Conservation (phyloP, 2,329 filamentous ascomycete species). For the Fusarium mundagurra region DNA sequence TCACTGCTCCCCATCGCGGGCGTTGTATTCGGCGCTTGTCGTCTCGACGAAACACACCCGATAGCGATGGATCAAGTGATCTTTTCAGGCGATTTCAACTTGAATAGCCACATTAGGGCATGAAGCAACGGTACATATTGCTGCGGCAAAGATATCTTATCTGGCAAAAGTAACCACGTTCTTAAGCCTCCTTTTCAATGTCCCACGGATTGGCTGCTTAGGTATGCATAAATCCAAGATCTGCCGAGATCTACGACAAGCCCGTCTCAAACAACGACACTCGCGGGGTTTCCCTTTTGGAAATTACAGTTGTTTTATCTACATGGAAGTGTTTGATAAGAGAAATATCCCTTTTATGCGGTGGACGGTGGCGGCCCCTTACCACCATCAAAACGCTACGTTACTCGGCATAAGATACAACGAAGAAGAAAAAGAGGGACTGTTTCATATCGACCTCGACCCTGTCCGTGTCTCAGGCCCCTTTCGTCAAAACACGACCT, state of each 20-base stretch:
- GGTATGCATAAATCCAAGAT: slow-evolving; percentile 17
- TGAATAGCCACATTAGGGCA: neutral
- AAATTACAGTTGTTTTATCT: slow-evolving; percentile 25
- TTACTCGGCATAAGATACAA: neutral
- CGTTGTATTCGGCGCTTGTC: neutral
- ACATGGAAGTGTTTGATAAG: slow-evolving; percentile 5
- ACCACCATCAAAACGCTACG: neutral
- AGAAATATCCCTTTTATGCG: slow-evolving; percentile 6
- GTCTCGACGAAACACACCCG: neutral
- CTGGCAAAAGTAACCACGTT: slow-evolving; percentile 1
- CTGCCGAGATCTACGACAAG: slow-evolving; percentile 26
- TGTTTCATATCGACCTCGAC: slow-evolving; percentile 39
- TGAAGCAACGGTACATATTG: neutral
- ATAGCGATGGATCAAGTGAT: slow-evolving; percentile 10
- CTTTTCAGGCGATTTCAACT: slow-evolving; percentile 5
- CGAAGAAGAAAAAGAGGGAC: slow-evolving; percentile 26
- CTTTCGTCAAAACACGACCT: slow-evolving; percentile 35
- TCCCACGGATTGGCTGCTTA: neutral
- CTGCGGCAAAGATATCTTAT: neutral
- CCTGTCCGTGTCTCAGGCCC: slow-evolving; percentile 38
- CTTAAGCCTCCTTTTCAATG: slow-evolving; percentile 8
- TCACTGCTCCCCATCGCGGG: neutral
- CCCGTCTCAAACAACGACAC: neutral
- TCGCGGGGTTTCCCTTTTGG: neutral
- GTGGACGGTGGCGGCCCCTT: slow-evolving; percentile 7